phyloP scores from a whole-genome alignment of 2,329 filamentous ascomycete genomes.

The Diaporthe citriasiana region DNA sequence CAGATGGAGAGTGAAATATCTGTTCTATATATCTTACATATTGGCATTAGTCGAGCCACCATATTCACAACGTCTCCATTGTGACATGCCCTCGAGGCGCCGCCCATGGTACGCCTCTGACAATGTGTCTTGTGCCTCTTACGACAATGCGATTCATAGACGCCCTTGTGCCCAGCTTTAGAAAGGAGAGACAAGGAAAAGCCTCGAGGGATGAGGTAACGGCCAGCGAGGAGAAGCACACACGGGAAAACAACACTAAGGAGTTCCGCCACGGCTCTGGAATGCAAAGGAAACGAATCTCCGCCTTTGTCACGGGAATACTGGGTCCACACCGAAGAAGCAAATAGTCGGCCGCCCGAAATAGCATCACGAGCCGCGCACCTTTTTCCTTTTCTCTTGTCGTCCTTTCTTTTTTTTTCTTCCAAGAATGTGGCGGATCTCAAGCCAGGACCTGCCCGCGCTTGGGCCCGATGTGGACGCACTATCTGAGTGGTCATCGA shows the following conservation, averaged over 20 bases:
- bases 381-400: not conserved
- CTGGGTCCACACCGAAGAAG: not conserved
- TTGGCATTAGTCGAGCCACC: not conserved
- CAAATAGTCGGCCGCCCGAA: not conserved
- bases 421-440: slow-evolving; percentile 5
- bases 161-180: not conserved
- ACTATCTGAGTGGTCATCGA: not conserved
- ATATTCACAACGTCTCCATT: not conserved
- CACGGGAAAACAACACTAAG: not conserved
- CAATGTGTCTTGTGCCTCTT: not conserved
- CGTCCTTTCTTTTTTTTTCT: not conserved
- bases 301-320: not conserved
- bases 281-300: not conserved
- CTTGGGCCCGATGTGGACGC: slow-evolving; percentile 13
- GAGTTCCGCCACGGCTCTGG: not conserved
- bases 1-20: not conserved
- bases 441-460: not conserved
- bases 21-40: not conserved
- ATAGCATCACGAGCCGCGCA: slow-evolving; percentile 23
- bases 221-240: too few species aligned
- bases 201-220: not conserved
- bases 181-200: not conserved
- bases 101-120: not conserved
- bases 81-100: not conserved
- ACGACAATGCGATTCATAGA: not conserved